Base-by-base conservation (phyloP, 345 rosid species). In the Gossypium ekmanianum region DNA sequence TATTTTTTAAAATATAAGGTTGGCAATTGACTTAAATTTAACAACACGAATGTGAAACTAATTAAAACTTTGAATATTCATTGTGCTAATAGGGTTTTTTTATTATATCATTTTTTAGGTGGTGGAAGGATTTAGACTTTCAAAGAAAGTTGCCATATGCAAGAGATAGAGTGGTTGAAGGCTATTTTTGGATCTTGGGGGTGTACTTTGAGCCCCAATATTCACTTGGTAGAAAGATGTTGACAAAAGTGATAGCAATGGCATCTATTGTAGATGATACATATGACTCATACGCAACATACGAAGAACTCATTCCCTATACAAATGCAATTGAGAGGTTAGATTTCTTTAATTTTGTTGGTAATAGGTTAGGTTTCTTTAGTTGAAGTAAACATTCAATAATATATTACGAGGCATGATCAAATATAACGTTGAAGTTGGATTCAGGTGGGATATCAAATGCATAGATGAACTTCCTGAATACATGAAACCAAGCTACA, bases 401-500 rank as follows among this genome's bases (percentile, higher is more conserved):
- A n/a, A 18, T n/a, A 8, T 55, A n/a, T 55, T 18, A 55, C 2
- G 11, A n/a, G 24, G 9, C 9, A 1, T 16, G 9, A 16, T 29
- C 12, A 12, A 27, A 16, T 29, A 62, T 48, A 65, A 65, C 70
- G 24, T 44, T 44, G 27, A 66, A 66, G 11, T 44, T 11, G 54
- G 3, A 8, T 66, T 61, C 52, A 81, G 83, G 80, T 79, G 87
- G 83, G 74, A 77, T 52, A 55, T 52, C 0, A 47, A 17, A 18
- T 70, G 78, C 17, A 52, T 55, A 11, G 72, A 77, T 29, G 26
- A 76, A 18, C 75, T 81, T 0, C 81, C 81, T 1, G 81, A 75
- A n/a, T 80, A 79, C 59, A 83, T 84, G 88, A 77, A 85, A 61
- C 10, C 79, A 0, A 76, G 63, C 11, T 88, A 72, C 65, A 13